Conservation (phyloP, 148 eudicot genomes). For the Rhododendron kiyosumense region DNA sequence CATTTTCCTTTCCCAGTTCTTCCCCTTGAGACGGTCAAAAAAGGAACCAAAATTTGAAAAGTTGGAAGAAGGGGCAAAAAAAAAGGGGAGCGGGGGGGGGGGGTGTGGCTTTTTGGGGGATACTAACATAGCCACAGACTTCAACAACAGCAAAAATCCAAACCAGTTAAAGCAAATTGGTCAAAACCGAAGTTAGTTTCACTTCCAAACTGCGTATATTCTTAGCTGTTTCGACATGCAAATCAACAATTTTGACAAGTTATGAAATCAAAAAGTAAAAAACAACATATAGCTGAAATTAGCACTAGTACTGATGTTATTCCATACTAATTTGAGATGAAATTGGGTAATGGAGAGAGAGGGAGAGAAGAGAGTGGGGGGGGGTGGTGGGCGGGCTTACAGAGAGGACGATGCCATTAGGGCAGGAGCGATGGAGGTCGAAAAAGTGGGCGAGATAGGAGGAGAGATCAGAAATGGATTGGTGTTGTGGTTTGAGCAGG, state of each 20-base stretch:
- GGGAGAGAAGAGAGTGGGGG: neutral
- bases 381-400: conserved; percentile 33
- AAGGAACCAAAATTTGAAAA: neutral
- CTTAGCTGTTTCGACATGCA: neutral
- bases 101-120: neutral
- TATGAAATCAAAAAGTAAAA: neutral
- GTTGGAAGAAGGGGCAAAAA: neutral
- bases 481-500: conserved; percentile 49
- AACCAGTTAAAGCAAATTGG: neutral
- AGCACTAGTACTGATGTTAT: neutral
- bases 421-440: conserved; percentile 59
- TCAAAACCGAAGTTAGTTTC: neutral
- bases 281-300: neutral
- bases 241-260: neutral
- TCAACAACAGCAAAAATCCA: neutral
- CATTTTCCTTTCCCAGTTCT: neutral
- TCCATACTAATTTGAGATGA: neutral
- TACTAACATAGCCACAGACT: neutral
- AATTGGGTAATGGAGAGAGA: neutral
- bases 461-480: conserved; percentile 48
- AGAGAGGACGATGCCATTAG: conserved; percentile 70
- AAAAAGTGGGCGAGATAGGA: conserved; percentile 44
- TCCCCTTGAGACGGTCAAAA: neutral
- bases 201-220: neutral
- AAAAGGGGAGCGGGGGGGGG: neutral